Base-by-base conservation (phyloP, 2,329 filamentous ascomycete genomes). In the Aspergillus pseudoviridinutans region DNA sequence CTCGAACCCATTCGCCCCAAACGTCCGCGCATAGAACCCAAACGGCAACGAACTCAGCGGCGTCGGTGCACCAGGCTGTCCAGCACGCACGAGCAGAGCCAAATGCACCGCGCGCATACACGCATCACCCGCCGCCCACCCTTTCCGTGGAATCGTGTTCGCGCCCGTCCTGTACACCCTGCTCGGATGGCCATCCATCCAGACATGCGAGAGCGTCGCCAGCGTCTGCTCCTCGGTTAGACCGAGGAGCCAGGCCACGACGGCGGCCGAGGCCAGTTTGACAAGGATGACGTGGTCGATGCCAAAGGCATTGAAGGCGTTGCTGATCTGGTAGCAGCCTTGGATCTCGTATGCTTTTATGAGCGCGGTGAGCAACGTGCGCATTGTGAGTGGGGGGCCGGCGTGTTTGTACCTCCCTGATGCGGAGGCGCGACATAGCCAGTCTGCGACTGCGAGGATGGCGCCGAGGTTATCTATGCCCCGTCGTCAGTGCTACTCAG, bases 311-410 rank as follows among this genome's bases (percentile, higher is more conserved):
- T 79, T 78, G 61, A 77, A 78, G 4, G 73, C 60, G 41, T 77
- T 77, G 1, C 54, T 28, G 24, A 69, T 61, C 41, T 75, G 73
- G 38, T 75, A 70, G 52, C 61, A 64, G 20, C 76, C 76, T 54
- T 79, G 76, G 55, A 78, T 74, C 58, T 78, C 76, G 54, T 78
- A 77, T 1, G 75, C 70, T 58, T 78, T 78, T 58, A 77, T 73
- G 42, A 74, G 35, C 3, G 71, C 72, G 3, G 54, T 57, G 7
- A 77, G 62, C 2, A 78, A 50, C 2, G 65, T 68, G 3, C 64
- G 56, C 50, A 77, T 67, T 1, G 71, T 77, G 38, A 75, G 49
- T 2, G 66, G 61, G 2, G 64, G 64, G 1, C 59, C 66, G 3
- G 28, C 3, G n/a, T 64, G 56, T 4, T 32, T 44, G 29, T 46